Conservation (phyloP, 805 yeast species). For the Candida mattraensis region DNA sequence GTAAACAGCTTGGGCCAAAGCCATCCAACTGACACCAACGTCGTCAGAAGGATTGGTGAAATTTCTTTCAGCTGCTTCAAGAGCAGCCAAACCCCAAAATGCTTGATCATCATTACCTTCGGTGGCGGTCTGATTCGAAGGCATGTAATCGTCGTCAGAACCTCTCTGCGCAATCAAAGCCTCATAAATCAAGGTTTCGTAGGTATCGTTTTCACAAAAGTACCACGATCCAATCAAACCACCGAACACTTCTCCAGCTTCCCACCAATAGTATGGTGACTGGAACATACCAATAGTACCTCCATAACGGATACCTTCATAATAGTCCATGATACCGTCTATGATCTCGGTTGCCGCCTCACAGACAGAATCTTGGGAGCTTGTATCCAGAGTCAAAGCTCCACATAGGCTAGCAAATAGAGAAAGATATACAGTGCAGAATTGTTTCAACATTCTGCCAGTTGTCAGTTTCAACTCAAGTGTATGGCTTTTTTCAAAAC, state of each 20-base stretch:
- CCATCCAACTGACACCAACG: slow-evolving; percentile 53
- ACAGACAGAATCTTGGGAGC: slow-evolving; percentile 30
- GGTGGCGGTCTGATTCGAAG: slow-evolving; percentile 75
- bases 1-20: slow-evolving; percentile 79
- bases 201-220: slow-evolving; percentile 68
- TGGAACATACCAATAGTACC: slow-evolving; percentile 73
- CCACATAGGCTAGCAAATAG: slow-evolving; percentile 1
- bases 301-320: slow-evolving; percentile 63
- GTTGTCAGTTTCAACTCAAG: too few species aligned
- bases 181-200: slow-evolving; percentile 51
- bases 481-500: too few species aligned
- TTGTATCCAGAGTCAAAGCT: slow-evolving; percentile 16
- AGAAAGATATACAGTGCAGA: too few species aligned
- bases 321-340: slow-evolving; percentile 78
- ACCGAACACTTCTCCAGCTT: slow-evolving; percentile 80
- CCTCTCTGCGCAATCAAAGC: slow-evolving; percentile 71
- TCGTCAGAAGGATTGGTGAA: slow-evolving; percentile 67
- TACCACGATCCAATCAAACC: slow-evolving; percentile 70
- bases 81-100: slow-evolving; percentile 85
- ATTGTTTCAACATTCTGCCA: too few species aligned
- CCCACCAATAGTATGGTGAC: slow-evolving; percentile 87
- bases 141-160: slow-evolving; percentile 65
- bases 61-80: slow-evolving; percentile 82
- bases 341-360: slow-evolving; percentile 61
- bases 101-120: slow-evolving; percentile 96